A percentile compares a stretch with the other conserved stretches of the same genome.
phyloP scores from a whole-genome alignment of 2,329 filamentous ascomycete species.

The Akanthomyces muscarius region DNA sequence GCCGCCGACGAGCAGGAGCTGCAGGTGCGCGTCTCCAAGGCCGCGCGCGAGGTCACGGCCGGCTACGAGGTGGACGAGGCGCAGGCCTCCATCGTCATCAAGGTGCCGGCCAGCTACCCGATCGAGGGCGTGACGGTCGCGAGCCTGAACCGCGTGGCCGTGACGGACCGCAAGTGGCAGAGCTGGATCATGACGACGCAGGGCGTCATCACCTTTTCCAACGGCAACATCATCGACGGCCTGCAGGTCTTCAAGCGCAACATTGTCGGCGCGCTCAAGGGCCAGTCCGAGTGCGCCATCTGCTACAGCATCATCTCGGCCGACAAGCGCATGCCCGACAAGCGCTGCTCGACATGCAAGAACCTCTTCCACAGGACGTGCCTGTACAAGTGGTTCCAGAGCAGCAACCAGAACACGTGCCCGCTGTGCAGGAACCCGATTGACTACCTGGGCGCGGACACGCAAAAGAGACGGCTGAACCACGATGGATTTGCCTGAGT shows the following conservation, averaged over 20 bases:
- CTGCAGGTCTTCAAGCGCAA: conserved; percentile 82
- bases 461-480: conserved; percentile 29
- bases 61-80: conserved; percentile 87
- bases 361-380: conserved; percentile 88
- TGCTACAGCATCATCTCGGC: conserved; percentile 92
- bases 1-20: conserved; percentile 53
- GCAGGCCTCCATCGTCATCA: conserved; percentile 76
- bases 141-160: conserved; percentile 76
- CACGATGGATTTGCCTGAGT: no score
- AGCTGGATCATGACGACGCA: conserved; percentile 85
- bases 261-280: conserved; percentile 81
- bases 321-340: conserved; percentile 87
- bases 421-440: conserved; percentile 91
- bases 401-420: conserved; percentile 84
- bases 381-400: conserved; percentile 96
- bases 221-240: conserved; percentile 83
- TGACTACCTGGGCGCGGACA: conserved; percentile 48
- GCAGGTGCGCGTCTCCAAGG: conserved; percentile 65
- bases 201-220: conserved; percentile 89
- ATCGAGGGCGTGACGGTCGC: conserved; percentile 73
- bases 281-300: conserved; percentile 92
- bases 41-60: conserved; percentile 72
- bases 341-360: conserved; percentile 87
- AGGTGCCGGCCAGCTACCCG: conserved; percentile 76
- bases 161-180: conserved; percentile 89